Conservation (phyloP, 345 rosid species). For the Nasturtium officinale region DNA sequence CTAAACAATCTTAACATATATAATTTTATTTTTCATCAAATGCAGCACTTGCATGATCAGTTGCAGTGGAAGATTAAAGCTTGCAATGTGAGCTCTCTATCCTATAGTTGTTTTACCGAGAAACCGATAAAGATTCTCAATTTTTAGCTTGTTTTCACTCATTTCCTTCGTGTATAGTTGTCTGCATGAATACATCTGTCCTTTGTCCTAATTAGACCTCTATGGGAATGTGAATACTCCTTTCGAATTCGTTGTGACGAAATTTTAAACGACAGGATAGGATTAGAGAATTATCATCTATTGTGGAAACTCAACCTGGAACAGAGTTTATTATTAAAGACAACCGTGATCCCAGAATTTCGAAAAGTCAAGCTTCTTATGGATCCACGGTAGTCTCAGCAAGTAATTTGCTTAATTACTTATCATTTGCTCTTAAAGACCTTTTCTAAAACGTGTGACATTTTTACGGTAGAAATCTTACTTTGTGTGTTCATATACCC, state of each 20-base stretch:
- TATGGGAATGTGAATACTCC: constrained; percentile 2
- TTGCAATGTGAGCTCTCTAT: constrained; percentile 68
- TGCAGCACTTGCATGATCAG: constrained; percentile 81
- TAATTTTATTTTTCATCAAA: constrained; percentile 11
- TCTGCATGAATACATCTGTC: constrained; percentile 25
- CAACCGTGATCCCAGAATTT: constrained; percentile 39
- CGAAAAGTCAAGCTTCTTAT: constrained; percentile 40
- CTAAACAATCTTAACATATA: background rate
- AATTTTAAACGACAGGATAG: constrained; percentile 59
- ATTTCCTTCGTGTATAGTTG: background rate
- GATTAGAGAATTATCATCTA: constrained; percentile 55
- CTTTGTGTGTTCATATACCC: constrained; percentile 9
- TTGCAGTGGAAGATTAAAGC: constrained; percentile 80
- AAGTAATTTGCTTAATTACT: constrained; percentile 47
- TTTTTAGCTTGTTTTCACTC: constrained; percentile 1
- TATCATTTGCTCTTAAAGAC: constrained; percentile 21
- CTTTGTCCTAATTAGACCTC: constrained; percentile 7
- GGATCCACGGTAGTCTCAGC: constrained; percentile 52
- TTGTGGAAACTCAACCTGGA: constrained; percentile 47
- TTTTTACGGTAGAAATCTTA: constrained; percentile 21
- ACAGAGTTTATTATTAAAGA: constrained; percentile 45
- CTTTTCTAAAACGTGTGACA: constrained; percentile 12
- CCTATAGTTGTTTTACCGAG: constrained; percentile 19
- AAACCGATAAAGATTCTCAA: background rate
- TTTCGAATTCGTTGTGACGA: constrained; percentile 21